Evolutionary conservation across 2,329 filamentous ascomycete genomes (phyloP).

Genomic region (Xylariaceae sp.): DNA sequence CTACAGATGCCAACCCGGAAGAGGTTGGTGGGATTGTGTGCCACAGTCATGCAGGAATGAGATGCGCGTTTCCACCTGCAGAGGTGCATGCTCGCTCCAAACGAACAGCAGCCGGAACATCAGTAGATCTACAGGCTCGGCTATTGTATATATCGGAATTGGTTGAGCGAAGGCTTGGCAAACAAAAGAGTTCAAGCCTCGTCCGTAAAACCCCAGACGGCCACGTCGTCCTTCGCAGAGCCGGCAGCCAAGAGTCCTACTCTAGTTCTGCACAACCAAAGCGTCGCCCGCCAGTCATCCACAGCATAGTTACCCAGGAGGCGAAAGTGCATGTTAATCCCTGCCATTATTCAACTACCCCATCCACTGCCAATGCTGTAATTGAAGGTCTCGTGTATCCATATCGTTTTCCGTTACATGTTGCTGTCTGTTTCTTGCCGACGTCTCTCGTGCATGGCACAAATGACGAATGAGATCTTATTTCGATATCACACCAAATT

Average conservation of each 20-base stretch:
- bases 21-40: not conserved
- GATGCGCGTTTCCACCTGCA: not conserved
- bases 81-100: not conserved
- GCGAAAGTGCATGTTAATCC: not conserved
- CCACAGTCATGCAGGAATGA: not conserved
- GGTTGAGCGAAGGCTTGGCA: not conserved
- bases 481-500: not conserved
- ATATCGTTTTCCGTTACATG: not conserved
- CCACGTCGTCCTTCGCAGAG: not conserved
- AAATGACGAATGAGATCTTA: conserved; percentile 1
- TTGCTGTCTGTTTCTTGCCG: not conserved
- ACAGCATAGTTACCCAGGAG: not conserved
- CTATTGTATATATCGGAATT: conserved; percentile 2
- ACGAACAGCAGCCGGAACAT: not conserved
- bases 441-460: not conserved
- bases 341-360: not conserved
- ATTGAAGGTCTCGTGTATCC: not conserved
- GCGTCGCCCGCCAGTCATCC: conserved; percentile 4
- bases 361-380: not conserved
- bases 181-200: not conserved
- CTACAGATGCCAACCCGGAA: not conserved
- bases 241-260: not conserved
- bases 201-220: not conserved
- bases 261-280: not conserved
- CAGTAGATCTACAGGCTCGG: not conserved